Conservation (phyloP, 2,329 filamentous ascomycete species). For the Talaromyces sp. region DNA sequence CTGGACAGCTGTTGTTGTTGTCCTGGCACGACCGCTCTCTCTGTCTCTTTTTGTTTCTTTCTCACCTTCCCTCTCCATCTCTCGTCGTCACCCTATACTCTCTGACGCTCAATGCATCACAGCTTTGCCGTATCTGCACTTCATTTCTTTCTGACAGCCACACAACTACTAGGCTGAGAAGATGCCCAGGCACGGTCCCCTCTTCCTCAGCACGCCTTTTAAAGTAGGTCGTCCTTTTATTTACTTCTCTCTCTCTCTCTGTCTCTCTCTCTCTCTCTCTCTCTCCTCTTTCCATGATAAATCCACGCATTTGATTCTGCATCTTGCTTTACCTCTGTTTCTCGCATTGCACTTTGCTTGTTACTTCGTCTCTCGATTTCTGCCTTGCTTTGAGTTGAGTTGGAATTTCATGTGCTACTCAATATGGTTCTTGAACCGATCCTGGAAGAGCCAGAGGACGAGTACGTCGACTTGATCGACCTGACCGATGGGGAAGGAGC, state of each 20-base stretch:
- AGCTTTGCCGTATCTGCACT: background rate
- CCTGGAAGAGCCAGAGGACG: background rate
- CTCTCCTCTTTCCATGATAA: background rate
- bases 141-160: background rate
- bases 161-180: background rate
- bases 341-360: background rate
- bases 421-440: background rate
- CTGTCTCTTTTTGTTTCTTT: constrained; percentile 4
- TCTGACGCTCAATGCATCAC: background rate
- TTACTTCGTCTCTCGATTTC: background rate
- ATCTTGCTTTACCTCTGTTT: background rate
- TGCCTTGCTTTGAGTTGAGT: background rate
- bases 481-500: background rate
- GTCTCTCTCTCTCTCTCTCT: background rate
- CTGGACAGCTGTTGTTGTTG: background rate
- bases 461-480: background rate
- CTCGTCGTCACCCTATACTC: background rate
- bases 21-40: background rate
- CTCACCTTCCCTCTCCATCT: constrained; percentile 13
- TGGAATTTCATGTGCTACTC: background rate
- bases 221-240: background rate
- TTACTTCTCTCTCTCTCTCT: background rate
- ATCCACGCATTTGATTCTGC: background rate
- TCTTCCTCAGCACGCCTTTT: background rate
- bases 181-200: background rate